Conservation (phyloP, 192 early-diverging fungal genomes). For the Phlyctochytrium planicorne region DNA sequence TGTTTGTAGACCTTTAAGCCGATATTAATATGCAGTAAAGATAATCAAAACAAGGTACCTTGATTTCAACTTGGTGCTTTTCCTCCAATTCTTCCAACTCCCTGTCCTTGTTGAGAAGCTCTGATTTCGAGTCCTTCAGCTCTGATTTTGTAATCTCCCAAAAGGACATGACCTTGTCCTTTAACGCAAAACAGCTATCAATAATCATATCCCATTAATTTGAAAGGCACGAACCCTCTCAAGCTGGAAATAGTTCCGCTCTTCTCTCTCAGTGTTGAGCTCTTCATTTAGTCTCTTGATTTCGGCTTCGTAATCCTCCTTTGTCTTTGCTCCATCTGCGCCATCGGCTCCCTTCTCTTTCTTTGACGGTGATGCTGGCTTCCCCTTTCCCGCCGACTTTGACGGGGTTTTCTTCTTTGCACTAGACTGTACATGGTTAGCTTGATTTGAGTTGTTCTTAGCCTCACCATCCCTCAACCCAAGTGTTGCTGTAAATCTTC, state of each 20-base stretch:
- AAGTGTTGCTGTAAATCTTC: too few relatives aligned
- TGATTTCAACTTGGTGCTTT: slow-evolving; percentile 68
- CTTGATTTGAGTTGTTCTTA: background rate
- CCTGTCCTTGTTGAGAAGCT: slow-evolving; percentile 60
- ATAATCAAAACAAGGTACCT: slow-evolving; percentile 34
- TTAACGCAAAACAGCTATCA: background rate
- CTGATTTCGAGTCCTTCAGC: slow-evolving; percentile 43
- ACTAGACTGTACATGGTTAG: background rate
- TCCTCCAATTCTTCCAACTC: slow-evolving; percentile 65
- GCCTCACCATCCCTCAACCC: too few relatives aligned
- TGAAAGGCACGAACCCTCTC: slow-evolving; percentile 41
- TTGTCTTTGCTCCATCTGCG: slow-evolving; percentile 33
- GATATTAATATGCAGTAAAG: background rate
- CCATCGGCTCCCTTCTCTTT: slow-evolving; percentile 10
- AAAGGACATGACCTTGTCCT: slow-evolving; percentile 61
- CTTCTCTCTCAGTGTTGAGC: slow-evolving; percentile 49
- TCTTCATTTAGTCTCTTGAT: slow-evolving; percentile 53
- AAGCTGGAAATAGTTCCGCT: slow-evolving; percentile 64
- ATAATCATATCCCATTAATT: background rate
- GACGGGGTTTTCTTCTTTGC: background rate
- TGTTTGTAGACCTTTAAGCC: slow-evolving; percentile 61
- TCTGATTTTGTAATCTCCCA: slow-evolving; percentile 65
- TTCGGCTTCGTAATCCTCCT: slow-evolving; percentile 45
- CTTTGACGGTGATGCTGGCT: background rate
- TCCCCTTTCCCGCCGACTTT: slow-evolving; percentile 1